Evolutionary conservation across 2,329 filamentous ascomycete genomes (phyloP), one percentile per base, ranked within the genome.

Genomic region (Aspergillus sp.): DNA sequence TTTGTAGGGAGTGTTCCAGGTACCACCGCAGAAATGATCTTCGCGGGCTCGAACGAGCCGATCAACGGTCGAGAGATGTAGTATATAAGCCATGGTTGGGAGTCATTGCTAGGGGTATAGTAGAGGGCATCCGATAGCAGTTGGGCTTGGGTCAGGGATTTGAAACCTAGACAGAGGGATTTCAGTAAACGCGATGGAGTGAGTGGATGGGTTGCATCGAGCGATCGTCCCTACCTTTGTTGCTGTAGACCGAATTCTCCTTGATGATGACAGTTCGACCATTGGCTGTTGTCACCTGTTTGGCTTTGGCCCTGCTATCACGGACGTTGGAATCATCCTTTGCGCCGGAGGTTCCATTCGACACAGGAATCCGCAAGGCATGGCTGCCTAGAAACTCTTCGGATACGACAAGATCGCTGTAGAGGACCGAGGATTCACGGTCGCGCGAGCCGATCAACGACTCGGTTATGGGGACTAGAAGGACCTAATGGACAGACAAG

Each of bases 321-420:
- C 93, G 86, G 63, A 95, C 76, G 66, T 85, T 90, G 54, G 82
- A 77, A 56, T 75, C 76, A 59, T 83, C 81, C 60, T 81, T 82
- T 54, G 72, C 71, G 42, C 74, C 72, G 51, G 70, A 67, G 48
- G 73, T 72, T 20, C 78, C 77, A 45, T 72, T 70, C 40, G 78
- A 73, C 48, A 76, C 76, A 40, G 90, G 87, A 61, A 96, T 85
- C 63, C 92, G 90, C 67, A 99, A 80, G 52, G 97, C 91, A 88
- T 99, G 94, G 78, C 94, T 97, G 58, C 86, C 90, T 52, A 99
- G 82, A 71, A 99, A 97, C 64, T 99, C 94, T 71, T 99, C 94
- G 51, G 89, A 91, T 56, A 84, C 83, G 65, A 93, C 86, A 61
- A 95, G 82, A 69, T 97, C 93, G 63, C 85, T 79, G 72, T 91